Evolutionary conservation across 768 basidiomycete genomes (phyloP), one percentile per base, ranked within the genome.

Genomic region (Suillus subluteus): DNA sequence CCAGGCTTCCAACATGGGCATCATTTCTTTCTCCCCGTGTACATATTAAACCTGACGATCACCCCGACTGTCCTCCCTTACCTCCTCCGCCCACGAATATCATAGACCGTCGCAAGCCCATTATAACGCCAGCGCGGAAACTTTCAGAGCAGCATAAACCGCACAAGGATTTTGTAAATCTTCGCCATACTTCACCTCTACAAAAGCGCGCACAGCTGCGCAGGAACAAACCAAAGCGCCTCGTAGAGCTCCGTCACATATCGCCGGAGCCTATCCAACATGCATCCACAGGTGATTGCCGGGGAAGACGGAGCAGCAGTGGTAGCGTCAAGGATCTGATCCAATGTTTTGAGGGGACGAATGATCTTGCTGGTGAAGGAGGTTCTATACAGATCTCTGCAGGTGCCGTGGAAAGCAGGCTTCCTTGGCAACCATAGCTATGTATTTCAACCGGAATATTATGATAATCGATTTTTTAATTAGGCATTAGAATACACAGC

Each of bases 301-400:
- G 79, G 56, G 79, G 79, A n/a, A 79, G 91, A 65, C 80, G 88
- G 71, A 87, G 85, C 66, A 91, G 91, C 71, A 86, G 85, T 16
- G 82, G 84, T 62, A 92, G 90, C 70, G 92, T 94, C 65, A 91
- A 84, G 76, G 91, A 93, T 62, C 74, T 94, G 63, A 86, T 92
- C 62, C 82, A 77, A 73, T 83, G 80, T 38, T 94, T 88, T 71
- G 91, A 93, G 76, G 75, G 70, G 65, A 55, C 81, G 70, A 79
- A 81, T 26, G 76, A 81, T 72, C 72, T 43, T 13, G 6, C 7
- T 30, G 6, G 16, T 41, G 58, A 26, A 59, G 40, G 23, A 40
- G 58, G 40, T 40, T 26, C 26, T 43, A 61, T 30, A 43, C 30
- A 21, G 26, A 32, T 61, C 6, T 43, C 18, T 43, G 3, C 59